These are phyloP conservation scores for Cucurbita argyrosperma DNA, from an alignment of 306 rosid genomes.

Conservation along the genomic window DNA sequence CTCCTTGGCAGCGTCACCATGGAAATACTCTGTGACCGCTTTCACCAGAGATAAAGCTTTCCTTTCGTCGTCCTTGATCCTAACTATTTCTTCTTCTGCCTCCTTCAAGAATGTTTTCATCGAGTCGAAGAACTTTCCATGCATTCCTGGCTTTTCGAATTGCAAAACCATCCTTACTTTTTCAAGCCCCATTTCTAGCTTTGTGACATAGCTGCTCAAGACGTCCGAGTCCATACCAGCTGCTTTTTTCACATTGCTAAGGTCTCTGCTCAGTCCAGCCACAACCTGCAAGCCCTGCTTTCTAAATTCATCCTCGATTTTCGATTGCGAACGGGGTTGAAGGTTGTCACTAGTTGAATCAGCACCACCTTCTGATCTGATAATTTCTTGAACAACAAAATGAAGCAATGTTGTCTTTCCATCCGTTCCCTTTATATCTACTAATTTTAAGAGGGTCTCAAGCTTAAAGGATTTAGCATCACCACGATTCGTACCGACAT, in stretches of 20 bases:
- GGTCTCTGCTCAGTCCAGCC: slow-evolving; percentile 85
- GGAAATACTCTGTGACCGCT: slow-evolving; percentile 83
- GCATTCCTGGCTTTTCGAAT: slow-evolving; percentile 48
- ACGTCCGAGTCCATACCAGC: slow-evolving; percentile 99
- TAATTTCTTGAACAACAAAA: slow-evolving; percentile 98
- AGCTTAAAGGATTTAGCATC: slow-evolving; percentile 92
- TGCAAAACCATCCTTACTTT: slow-evolving; percentile 66
- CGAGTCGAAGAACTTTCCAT: slow-evolving; percentile 57
- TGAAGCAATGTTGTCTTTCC: slow-evolving; percentile 94
- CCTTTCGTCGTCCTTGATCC: slow-evolving; percentile 57
- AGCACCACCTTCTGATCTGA: slow-evolving; percentile 68
- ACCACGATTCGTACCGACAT: slow-evolving; percentile 90
- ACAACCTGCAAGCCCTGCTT: slow-evolving; percentile 85
- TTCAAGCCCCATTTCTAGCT: slow-evolving; percentile 90
- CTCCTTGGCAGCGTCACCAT: slow-evolving; percentile 75
- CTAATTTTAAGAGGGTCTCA: slow-evolving; percentile 82
- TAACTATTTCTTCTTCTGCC: slow-evolving; percentile 64
- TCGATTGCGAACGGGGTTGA: slow-evolving; percentile 27
- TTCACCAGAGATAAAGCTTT: slow-evolving; percentile 72
- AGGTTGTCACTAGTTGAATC: slow-evolving; percentile 38
- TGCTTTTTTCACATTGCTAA: slow-evolving; percentile 62
- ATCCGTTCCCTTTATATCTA: slow-evolving; percentile 90
- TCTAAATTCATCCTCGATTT: slow-evolving; percentile 47
- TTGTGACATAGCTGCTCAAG: slow-evolving; percentile 67
- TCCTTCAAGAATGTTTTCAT: slow-evolving; percentile 62